These are phyloP conservation scores for Aspergillus sp. DNA, from an alignment of 2,329 filamentous ascomycete genomes.

Conservation along the genomic window DNA sequence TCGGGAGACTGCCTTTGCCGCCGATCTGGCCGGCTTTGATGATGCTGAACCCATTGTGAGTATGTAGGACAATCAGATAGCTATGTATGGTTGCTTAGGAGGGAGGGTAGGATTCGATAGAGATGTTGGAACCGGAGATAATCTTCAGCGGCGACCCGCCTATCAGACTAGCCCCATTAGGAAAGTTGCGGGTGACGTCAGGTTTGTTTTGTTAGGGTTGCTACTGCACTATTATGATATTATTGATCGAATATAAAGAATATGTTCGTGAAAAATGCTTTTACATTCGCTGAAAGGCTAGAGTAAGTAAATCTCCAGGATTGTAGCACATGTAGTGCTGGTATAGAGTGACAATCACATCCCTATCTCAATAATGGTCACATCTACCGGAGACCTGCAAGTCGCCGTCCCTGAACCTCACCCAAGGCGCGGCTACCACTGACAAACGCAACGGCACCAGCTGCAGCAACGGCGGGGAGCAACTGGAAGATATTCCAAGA, in stretches of 20 bases:
- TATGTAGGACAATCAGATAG: neutral
- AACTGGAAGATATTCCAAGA: slow-evolving; percentile 88
- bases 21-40: slow-evolving; percentile 48
- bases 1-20: slow-evolving; percentile 43
- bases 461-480: slow-evolving; percentile 63
- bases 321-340: neutral
- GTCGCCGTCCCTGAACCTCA: slow-evolving; percentile 81
- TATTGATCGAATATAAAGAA: no score
- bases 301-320: no score
- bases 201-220: neutral
- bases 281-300: no score
- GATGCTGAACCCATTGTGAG: slow-evolving; percentile 50
- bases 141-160: slow-evolving; percentile 1
- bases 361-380: neutral
- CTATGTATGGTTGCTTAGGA: slow-evolving; percentile 1
- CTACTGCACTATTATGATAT: neutral
- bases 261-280: no score
- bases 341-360: neutral
- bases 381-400: slow-evolving; percentile 60
- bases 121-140: neutral
- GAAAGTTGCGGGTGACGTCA: slow-evolving; percentile 16
- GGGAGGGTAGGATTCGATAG: neutral
- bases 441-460: slow-evolving; percentile 67
- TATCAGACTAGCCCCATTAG: slow-evolving; percentile 11
- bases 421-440: slow-evolving; percentile 85